These are phyloP conservation scores for Stachybotrys chartarum DNA, from an alignment of 2,329 filamentous ascomycete species.

Conservation along the genomic window DNA sequence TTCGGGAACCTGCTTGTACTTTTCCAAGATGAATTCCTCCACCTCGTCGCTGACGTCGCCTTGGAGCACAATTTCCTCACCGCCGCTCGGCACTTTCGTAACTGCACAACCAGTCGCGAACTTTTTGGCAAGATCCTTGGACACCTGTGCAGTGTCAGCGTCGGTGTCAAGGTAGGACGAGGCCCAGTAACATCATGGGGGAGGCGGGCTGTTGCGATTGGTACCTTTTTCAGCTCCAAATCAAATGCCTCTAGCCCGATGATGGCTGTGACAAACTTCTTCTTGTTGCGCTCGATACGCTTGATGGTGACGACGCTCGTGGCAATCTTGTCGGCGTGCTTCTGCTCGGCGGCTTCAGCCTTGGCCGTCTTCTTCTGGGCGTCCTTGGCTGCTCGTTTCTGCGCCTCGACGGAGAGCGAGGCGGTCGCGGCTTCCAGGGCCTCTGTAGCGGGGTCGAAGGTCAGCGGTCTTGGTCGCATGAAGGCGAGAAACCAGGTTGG, in stretches of 20 bases:
- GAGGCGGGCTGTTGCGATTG: neutral
- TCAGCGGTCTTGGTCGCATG: neutral
- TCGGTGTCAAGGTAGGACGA: conserved; percentile 1
- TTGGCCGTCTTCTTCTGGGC: conserved; percentile 95
- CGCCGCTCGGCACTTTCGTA: conserved; percentile 77
- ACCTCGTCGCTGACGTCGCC: conserved; percentile 95
- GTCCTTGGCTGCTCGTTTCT: conserved; percentile 93
- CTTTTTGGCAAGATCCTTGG: conserved; percentile 97
- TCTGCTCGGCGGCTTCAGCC: conserved; percentile 78
- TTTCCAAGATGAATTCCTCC: conserved; percentile 81
- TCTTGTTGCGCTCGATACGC: conserved; percentile 95
- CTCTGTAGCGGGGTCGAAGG: conserved; percentile 38
- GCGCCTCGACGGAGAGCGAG: conserved; percentile 79
- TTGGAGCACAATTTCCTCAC: conserved; percentile 96
- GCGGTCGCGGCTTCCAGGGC: conserved; percentile 78
- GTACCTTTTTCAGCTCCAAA: conserved; percentile 81
- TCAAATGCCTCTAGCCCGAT: conserved; percentile 84
- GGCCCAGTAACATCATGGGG: neutral
- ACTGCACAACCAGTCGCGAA: conserved; percentile 93
- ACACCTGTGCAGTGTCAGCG: conserved; percentile 38
- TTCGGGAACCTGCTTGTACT: conserved; percentile 84
- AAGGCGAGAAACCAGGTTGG: neutral
- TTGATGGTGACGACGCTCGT: conserved; percentile 84
- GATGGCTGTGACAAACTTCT: conserved; percentile 94
- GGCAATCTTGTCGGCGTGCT: conserved; percentile 75